Percentiles rank a stretch among this genome's conserved stretches.
Evolutionary conservation across 768 basidiomycete species (phyloP).

Genomic region (Cystobasidiopsis lactophilus): DNA sequence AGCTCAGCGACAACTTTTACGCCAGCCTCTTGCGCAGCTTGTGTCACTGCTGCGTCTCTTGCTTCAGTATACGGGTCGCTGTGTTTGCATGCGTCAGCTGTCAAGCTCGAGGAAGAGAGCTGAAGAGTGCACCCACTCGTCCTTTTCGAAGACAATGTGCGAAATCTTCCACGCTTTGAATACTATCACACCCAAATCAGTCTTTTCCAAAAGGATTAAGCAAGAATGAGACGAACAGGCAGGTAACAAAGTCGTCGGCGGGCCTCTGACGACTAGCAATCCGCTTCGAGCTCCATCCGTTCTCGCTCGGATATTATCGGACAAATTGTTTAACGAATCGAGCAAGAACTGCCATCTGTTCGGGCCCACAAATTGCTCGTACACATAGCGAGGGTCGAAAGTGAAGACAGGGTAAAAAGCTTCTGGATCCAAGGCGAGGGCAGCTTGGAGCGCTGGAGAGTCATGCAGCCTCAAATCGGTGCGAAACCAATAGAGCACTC

Average conservation of each 20-base stretch:
- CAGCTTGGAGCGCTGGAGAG: constrained; percentile 1
- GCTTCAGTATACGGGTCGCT: constrained; percentile 21
- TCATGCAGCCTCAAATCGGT: constrained; percentile 24
- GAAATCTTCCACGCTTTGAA: constrained; percentile 26
- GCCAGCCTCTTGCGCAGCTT: constrained; percentile 17
- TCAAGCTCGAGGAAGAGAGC: background rate
- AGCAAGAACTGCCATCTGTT: constrained; percentile 17
- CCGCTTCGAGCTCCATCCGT: constrained; percentile 21
- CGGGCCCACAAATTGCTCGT: constrained; percentile 22
- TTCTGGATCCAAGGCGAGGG: constrained; percentile 5
- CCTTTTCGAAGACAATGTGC: constrained; percentile 20
- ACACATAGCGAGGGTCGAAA: constrained; percentile 14
- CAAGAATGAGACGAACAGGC: too few species aligned
- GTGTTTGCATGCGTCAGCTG: constrained; percentile 1
- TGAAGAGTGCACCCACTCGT: too few species aligned
- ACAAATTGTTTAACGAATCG: constrained; percentile 14
- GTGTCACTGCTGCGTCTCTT: constrained; percentile 21
- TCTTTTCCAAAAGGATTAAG: too few species aligned
- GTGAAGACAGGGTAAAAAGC: constrained; percentile 6
- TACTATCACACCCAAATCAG: too few species aligned
- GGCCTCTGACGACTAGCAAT: constrained; percentile 23
- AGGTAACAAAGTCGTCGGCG: constrained; percentile 22
- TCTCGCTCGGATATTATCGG: constrained; percentile 19
- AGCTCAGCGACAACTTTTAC: constrained; percentile 22
- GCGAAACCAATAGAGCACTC: constrained; percentile 25